phyloP scores from a whole-genome alignment of 768 basidiomycete species.

The Xanthoconium purpureum region DNA sequence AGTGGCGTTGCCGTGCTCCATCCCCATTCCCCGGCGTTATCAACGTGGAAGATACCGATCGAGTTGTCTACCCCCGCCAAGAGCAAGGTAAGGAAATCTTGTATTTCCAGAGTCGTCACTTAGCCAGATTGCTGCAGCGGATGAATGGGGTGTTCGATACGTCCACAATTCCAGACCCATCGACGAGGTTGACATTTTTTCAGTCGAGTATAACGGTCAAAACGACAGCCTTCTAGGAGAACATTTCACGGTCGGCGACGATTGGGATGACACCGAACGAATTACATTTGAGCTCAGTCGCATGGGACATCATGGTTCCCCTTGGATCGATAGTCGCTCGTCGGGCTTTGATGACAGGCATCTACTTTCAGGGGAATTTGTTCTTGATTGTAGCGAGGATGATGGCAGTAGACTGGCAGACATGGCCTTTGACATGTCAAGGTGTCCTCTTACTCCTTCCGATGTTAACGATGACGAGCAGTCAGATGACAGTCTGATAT shows the following conservation, averaged over 20 bases:
- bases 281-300: conserved; percentile 19
- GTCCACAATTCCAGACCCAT: not conserved
- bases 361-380: conserved; percentile 10
- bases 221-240: conserved; percentile 28
- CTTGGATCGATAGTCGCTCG: not conserved
- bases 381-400: conserved; percentile 2
- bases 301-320: not conserved
- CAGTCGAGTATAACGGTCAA: conserved; percentile 20
- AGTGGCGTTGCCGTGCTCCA: conserved; percentile 26
- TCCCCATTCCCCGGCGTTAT: conserved; percentile 16
- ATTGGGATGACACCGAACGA: conserved; percentile 25
- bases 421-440: conserved; percentile 19
- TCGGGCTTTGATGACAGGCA: conserved; percentile 2
- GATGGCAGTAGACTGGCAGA: conserved; percentile 9
- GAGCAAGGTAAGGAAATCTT: conserved; percentile 17
- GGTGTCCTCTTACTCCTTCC: conserved; percentile 18
- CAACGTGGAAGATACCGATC: conserved; percentile 20
- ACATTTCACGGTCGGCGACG: conserved; percentile 18
- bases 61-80: conserved; percentile 29
- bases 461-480: conserved; percentile 30
- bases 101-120: conserved; percentile 2
- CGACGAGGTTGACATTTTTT: conserved; percentile 21
- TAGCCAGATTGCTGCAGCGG: conserved; percentile 14
- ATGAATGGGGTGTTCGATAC: conserved; percentile 31
- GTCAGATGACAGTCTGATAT: conserved; percentile 27